Conservation (phyloP, 495 filamentous ascomycete genomes). For the Podospora bellae-mahoneyi region DNA sequence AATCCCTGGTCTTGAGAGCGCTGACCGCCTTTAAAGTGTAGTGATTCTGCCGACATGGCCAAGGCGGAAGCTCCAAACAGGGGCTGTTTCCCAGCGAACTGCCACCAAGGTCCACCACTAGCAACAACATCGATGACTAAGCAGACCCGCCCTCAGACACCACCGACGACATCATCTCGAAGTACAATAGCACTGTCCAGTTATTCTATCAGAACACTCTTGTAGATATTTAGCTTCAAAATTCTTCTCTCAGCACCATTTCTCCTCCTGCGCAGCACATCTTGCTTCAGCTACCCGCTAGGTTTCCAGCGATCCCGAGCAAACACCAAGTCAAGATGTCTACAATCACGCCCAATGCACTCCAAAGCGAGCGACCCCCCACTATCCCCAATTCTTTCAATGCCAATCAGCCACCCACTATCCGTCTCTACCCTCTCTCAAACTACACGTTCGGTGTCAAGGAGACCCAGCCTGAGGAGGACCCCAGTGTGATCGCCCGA, state of each 20-base stretch:
- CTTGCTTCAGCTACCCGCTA: not conserved
- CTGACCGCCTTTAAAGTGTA: not conserved
- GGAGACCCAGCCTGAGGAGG: constrained; percentile 96
- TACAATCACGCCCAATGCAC: constrained; percentile 63
- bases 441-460: constrained; percentile 99
- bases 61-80: not conserved
- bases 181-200: not conserved
- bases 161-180: not conserved
- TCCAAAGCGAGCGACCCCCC: constrained; percentile 73
- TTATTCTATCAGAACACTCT: not conserved
- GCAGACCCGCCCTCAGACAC: not conserved
- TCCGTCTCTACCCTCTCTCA: constrained; percentile 90
- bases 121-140: not conserved
- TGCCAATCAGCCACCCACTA: constrained; percentile 81
- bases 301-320: not conserved
- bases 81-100: not conserved
- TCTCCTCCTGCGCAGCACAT: not conserved
- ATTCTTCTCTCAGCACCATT: not conserved
- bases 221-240: not conserved
- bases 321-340: constrained; percentile 56
- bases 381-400: constrained; percentile 79
- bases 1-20: not conserved
- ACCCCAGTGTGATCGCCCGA: constrained; percentile 88
- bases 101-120: not conserved
- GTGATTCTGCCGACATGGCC: not conserved